Evolutionary conservation across 1,284 basidiomycete genomes (phyloP).

Genomic region (Ceratobasidium sp.): DNA sequence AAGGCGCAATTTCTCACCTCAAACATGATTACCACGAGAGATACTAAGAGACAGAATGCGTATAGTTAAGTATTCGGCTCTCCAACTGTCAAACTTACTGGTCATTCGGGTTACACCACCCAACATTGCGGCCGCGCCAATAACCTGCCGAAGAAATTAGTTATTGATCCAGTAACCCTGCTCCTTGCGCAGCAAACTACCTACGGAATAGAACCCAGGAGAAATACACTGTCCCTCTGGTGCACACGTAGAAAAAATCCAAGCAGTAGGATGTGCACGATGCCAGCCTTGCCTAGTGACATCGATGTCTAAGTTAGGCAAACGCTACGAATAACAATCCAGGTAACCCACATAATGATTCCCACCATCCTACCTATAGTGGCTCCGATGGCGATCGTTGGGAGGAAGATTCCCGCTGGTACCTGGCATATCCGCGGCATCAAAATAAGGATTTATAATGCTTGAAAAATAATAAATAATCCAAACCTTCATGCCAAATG

Average conservation of each 20-base stretch:
- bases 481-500: slow-evolving; percentile 81
- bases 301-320: not conserved
- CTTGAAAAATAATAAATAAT: too few relatives aligned
- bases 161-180: not conserved
- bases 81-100: slow-evolving; percentile 60
- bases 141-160: slow-evolving; percentile 56
- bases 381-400: slow-evolving; percentile 78
- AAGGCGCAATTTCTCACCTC: too few relatives aligned
- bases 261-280: slow-evolving; percentile 70
- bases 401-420: slow-evolving; percentile 80
- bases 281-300: slow-evolving; percentile 72
- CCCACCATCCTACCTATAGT: slow-evolving; percentile 77
- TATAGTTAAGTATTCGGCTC: slow-evolving; percentile 4
- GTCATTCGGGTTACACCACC: slow-evolving; percentile 87
- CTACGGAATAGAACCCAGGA: slow-evolving; percentile 81
- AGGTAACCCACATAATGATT: slow-evolving; percentile 68
- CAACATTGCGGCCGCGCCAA: slow-evolving; percentile 84
- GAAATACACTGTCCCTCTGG: slow-evolving; percentile 79
- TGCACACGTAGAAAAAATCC: slow-evolving; percentile 77
- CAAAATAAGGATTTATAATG: too few relatives aligned
- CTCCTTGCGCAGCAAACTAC: not conserved
- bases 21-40: slow-evolving; percentile 79
- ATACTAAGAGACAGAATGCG: slow-evolving; percentile 63
- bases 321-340: slow-evolving; percentile 4
- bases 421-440: too few relatives aligned